A percentile compares a stretch with the other conserved stretches of the same genome.
These are phyloP conservation scores for Fistulinella prunicolor DNA, from an alignment of 768 basidiomycete species.

Conservation along the genomic window DNA sequence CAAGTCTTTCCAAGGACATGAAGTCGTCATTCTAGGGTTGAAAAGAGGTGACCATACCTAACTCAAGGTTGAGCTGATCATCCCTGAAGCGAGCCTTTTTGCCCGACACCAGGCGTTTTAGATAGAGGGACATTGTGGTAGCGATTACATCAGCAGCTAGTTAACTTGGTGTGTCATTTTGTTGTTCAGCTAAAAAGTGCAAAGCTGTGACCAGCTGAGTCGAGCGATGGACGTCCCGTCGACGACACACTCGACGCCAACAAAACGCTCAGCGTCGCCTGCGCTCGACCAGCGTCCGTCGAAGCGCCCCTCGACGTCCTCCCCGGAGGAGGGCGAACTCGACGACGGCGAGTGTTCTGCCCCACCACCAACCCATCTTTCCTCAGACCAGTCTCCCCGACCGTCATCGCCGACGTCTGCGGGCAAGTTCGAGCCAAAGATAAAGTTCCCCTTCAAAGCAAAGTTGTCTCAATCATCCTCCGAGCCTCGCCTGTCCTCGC, in stretches of 20 bases:
- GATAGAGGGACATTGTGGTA: constrained; percentile 57
- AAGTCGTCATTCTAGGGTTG: constrained; percentile 12
- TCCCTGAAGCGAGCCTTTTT: constrained; percentile 77
- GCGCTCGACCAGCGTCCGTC: constrained; percentile 45
- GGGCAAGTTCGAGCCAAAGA: constrained; percentile 42
- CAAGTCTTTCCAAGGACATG: constrained; percentile 39
- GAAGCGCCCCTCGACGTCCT: constrained; percentile 56
- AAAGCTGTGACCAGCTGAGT: not conserved
- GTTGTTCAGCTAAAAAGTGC: not conserved
- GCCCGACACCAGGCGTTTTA: constrained; percentile 78
- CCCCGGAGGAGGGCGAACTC: constrained; percentile 82
- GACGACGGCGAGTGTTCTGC: constrained; percentile 48
- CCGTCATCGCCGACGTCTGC: constrained; percentile 32
- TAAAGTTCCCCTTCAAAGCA: constrained; percentile 77
- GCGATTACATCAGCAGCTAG: constrained; percentile 20
- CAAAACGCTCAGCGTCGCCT: constrained; percentile 62
- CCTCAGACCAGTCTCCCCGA: constrained; percentile 21
- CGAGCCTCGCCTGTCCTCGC: constrained; percentile 31
- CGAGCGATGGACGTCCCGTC: constrained; percentile 16
- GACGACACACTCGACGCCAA: constrained; percentile 11
- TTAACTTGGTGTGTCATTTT: not conserved
- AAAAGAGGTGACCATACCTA: constrained; percentile 45
- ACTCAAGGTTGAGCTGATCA: constrained; percentile 60
- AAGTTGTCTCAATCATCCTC: constrained; percentile 10
- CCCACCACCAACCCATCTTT: constrained; percentile 5